Conservation (phyloP, 2,329 filamentous ascomycete species). For the Trichoderma semiorbis region DNA sequence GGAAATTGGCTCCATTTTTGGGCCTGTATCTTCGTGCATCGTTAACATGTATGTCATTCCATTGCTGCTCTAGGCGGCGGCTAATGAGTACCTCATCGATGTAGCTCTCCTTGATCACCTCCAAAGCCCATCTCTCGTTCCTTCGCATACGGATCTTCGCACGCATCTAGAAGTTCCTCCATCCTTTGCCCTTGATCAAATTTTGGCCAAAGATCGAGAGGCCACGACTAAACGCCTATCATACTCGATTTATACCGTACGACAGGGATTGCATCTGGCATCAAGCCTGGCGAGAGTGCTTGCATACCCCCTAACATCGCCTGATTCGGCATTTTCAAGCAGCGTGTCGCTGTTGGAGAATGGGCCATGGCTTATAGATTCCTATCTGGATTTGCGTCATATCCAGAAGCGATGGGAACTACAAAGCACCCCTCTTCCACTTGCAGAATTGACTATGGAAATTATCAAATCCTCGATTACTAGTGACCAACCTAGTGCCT, state of each 20-base stretch:
- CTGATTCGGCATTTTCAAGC: conserved; percentile 32
- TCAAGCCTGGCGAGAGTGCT: conserved; percentile 43
- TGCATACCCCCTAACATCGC: conserved; percentile 37
- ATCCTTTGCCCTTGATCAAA: conserved; percentile 34
- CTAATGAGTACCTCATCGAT: neutral
- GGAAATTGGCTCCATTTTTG: conserved; percentile 45
- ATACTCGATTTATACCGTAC: conserved; percentile 39
- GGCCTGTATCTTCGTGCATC: conserved; percentile 47
- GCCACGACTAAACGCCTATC: conserved; percentile 30
- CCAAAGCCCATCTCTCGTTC: conserved; percentile 30
- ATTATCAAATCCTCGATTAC: conserved; percentile 28
- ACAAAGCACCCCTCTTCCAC: conserved; percentile 30
- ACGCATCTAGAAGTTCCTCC: conserved; percentile 38
- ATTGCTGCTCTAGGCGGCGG: neutral
- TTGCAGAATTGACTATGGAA: conserved; percentile 38
- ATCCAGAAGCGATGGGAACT: conserved; percentile 39
- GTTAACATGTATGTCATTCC: conserved; percentile 41
- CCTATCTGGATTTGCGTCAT: conserved; percentile 41
- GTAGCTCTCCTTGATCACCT: conserved; percentile 35
- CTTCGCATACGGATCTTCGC: conserved; percentile 28
- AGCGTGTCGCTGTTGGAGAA: conserved; percentile 38
- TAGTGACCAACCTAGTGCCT: conserved; percentile 20
- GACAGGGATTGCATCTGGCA: conserved; percentile 47
- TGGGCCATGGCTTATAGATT: conserved; percentile 50
- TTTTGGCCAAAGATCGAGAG: conserved; percentile 29